Conservation (phyloP, 768 basidiomycete species). For the Tulasnella sp. region DNA sequence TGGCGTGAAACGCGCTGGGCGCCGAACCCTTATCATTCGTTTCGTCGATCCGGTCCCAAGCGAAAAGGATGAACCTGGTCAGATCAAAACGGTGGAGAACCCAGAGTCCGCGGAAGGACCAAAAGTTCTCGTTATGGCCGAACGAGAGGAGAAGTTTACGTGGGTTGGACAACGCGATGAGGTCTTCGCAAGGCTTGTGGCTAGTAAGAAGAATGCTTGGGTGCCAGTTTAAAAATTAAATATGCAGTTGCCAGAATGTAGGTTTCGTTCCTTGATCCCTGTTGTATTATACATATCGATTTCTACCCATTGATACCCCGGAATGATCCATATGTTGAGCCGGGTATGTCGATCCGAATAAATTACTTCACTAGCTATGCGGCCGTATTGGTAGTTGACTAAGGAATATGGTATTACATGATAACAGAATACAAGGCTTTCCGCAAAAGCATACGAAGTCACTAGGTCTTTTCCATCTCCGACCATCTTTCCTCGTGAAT, state of each 20-base stretch:
- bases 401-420: not conserved
- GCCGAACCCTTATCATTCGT: conserved; percentile 50
- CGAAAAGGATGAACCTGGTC: not conserved
- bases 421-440: not conserved
- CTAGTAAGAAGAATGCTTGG: conserved; percentile 50
- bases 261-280: not conserved
- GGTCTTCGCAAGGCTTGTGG: conserved; percentile 60
- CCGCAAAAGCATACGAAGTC: not conserved
- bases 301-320: not conserved
- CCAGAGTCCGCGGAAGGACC: not conserved
- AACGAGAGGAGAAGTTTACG: conserved; percentile 51
- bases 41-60: conserved; percentile 31
- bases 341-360: not conserved
- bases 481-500: not conserved
- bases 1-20: conserved; percentile 54
- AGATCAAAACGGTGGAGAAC: conserved; percentile 13
- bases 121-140: conserved; percentile 29
- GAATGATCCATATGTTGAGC: not conserved
- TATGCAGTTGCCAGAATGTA: not conserved
- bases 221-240: conserved; percentile 38
- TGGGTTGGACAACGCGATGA: conserved; percentile 64
- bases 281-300: not conserved
- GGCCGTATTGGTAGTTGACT: too few species aligned
- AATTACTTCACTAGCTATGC: too few species aligned
- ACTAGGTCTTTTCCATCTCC: not conserved